Base-by-base conservation (phyloP, 495 filamentous ascomycete genomes). In the Penicillium chermesinum region DNA sequence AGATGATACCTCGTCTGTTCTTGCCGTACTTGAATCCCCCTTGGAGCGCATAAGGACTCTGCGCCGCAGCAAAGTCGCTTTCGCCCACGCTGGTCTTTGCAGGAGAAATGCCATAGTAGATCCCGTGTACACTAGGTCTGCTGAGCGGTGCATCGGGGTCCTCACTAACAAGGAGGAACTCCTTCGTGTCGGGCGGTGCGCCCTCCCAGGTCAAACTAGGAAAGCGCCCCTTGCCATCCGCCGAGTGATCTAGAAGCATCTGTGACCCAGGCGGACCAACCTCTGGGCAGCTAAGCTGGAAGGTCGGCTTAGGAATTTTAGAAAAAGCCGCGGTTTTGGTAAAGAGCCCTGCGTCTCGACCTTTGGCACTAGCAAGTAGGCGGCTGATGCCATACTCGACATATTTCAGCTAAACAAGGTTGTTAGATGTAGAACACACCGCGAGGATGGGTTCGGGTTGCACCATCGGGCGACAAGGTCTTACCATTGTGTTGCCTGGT, bases 81-180 rank as follows among this genome's bases (percentile, higher is more conserved):
- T 53, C 20, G n/a, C 52, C 59, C 20, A 78, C 55, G 8, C 62
- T 62, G 4, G 60, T 71, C 27, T 55, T 63, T 3, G 53, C 55
- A 1, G 67, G 51, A 2, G 65, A 59, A 30, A 79, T 77, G 1
- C 67, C 68, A 17, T 64, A 65, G 49, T 71, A 77, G 21, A 77
- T 52, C 27, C 69, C 74, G 46, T 79, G 76, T 20, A 71, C 58
- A 25, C 72, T 66, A 4, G 75, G 69, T 15, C 50, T 65, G 3
- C 71, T 65, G 36, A 77, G 30, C 1, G 77, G 72, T 14, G 70
- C 70, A 52, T 81, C 75, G 0, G 75, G 71, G 39, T 81, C 75
- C 50, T 78, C 72, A 30, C 65, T 64, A 22, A 77, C 50, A 6
- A 81, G 46, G 2, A 80, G 53, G 54, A 72, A 80, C 50, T 80